Percentiles rank a stretch among this genome's conserved stretches.
These are phyloP conservation scores for Vigna reflexopilosa DNA, from an alignment of 306 rosid species.

Conservation along the genomic window DNA sequence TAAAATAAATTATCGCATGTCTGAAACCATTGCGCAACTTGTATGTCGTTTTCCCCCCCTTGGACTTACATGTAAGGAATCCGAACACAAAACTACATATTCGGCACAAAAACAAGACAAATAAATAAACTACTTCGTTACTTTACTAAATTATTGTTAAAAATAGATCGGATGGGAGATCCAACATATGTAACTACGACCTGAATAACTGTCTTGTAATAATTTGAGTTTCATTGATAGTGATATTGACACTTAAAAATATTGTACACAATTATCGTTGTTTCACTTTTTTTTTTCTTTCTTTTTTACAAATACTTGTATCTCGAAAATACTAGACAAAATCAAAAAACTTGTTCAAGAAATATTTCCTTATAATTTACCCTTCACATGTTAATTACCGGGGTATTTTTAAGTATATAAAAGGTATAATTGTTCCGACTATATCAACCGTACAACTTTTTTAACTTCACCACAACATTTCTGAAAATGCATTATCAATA, in stretches of 20 bases:
- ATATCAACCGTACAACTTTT: not conserved
- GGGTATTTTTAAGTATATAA: not conserved
- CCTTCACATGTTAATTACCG: not conserved
- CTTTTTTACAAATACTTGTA: not conserved
- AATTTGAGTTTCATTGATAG: not conserved
- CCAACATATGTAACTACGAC: not conserved
- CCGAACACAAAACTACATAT: not conserved
- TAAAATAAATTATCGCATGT: constrained; percentile 1
- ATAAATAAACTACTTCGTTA: not conserved
- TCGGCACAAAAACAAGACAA: not conserved
- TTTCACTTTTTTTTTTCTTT: not conserved
- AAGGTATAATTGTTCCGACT: not conserved
- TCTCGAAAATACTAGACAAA: not conserved
- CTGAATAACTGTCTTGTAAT: not conserved
- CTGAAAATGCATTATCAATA: not conserved
- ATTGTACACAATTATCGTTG: not conserved
- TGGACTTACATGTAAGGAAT: constrained; percentile 25
- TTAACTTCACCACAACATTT: not conserved
- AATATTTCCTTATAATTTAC: not conserved
- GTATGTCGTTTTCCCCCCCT: constrained; percentile 20
- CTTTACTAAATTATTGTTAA: not conserved
- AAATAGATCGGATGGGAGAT: not conserved
- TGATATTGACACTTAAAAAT: not conserved
- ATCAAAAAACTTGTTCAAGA: not conserved
- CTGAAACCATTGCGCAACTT: not conserved